Base-by-base conservation (phyloP, 2,329 filamentous ascomycete genomes). In the Alternaria postmessia region DNA sequence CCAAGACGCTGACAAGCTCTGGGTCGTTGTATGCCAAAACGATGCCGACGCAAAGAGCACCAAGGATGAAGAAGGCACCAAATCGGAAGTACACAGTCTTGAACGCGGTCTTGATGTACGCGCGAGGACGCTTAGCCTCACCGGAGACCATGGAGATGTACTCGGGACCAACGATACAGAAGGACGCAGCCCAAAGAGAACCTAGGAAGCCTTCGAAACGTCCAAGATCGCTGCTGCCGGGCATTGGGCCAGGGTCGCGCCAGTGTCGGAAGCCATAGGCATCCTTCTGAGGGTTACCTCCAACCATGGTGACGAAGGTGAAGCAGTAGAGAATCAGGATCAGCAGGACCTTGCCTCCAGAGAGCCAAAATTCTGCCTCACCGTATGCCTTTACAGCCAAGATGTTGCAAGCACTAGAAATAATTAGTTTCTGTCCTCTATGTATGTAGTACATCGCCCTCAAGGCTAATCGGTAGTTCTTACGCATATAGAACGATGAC, bases 11-110 rank as follows among this genome's bases (percentile, higher is more conserved):
- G 38, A 92, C 81, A 56, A 91, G 91, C 12, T 91, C 91, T 8
- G 92, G 81, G 51, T 94, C 87, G 65, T 93, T 87, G 62, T 89
- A 87, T 0, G 90, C 90, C 22, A 80, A 62, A 30, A 81, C 75
- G 30, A 83, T 79, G 26, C 82, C 81, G 12, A 81, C 77, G 60
- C 77, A 80, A 16, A 84, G 70, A 7, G 81, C 80, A 20, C 80
- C 80, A 2, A 80, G 73, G 56, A 83, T 80, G 71, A 83, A 83
- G 74, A 83, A 83, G 64, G 80, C 69, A 36, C 77, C 79, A 51
- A 83, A 81, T 52, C 82, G 79, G 66, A 73, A 78, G 71, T 81
- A 82, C 30, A 83, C 78, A 8, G 81, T 81, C 72, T 82, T 83
- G 75, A 82, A 83, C 5, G 82, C 82, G 30, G 75, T 74, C 67